Evolutionary conservation across 768 basidiomycete species (phyloP), one percentile per base, ranked within the genome.

Genomic region (Crucibulum laeve): DNA sequence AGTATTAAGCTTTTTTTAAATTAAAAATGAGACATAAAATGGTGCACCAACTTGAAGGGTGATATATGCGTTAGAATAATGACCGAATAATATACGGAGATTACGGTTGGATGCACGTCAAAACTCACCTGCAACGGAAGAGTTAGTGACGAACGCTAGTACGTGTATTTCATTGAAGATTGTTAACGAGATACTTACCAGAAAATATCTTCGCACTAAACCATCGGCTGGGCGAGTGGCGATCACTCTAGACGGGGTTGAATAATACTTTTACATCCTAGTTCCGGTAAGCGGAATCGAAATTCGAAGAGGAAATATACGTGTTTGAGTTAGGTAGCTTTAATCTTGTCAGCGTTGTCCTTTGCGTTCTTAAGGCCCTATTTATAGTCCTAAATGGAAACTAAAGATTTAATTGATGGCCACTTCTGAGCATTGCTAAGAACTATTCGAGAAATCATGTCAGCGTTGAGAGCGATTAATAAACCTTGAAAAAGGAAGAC

Each of bases 321-420:
- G 56, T 79, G 77, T 7, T 77, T 77, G 0, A 79, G 62, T 75
- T 75, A 78, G 0, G 77, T 79, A 4, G 73, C 60, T 47, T 72
- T 77, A 25, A 79, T 67, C 49, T 65, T 59, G 47, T 69, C 40
- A 8, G 6, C 47, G 21, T 61, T 53, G n/a, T 50, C 43, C n/a
- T 52, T 48, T 25, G 52, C 42, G 19, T 56, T 49, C n/a, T 25
- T 15, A 35, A 46, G n/a, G 30, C 38, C 49, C n/a, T 44, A 59
- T 37, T 41, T 50, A n/a, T 13, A 47, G 44, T 65, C 59, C 75
- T 67, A 65, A 36, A 61, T 65, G 32, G 74, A 67, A 49, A 61
- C 59, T 30, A 30, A 30, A 30, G n/a, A n/a, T n/a, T n/a, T n/a
- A n/a, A n/a, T n/a, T n/a, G n/a, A n/a, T n/a, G n/a, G n/a, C n/a